Evolutionary conservation across 73 alveolate species (phyloP), one percentile per base, ranked within the genome.

Genomic region (Paramecium primaurelia): DNA sequence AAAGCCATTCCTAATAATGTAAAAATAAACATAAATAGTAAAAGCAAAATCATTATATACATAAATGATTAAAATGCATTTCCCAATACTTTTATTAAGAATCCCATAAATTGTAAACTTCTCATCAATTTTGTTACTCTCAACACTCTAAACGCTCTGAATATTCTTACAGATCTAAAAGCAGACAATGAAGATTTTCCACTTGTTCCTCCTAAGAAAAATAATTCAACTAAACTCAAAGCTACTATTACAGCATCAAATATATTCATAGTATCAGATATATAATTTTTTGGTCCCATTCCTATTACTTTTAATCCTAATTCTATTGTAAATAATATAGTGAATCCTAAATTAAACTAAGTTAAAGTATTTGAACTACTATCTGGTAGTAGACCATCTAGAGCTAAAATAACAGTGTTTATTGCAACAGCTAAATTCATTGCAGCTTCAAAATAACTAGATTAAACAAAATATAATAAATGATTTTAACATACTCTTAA

Each of bases 351-450:
- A 88, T 97, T 97, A 32, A 96, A 83, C 2, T 32, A 22, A 38
- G 42, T 26, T 3, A 95, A 84, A 44, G 94, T n/a, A 36, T 36
- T 22, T 7, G 86, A 69, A 7, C 60, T 16, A 10, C 58, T 22
- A 22, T 89, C 92, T 22, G 94, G 75, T 14, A 89, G 71, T 6
- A 89, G 18, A 12, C 94, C 94, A 71, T 89, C 91, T 4, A 98
- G 42, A 18, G 99, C 98, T 92, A 98, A 92, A 34, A 95, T 93
- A 1, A 98, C 95, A 1, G 99, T 96, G 69, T 98, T 98, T 3
- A 95, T 45, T 2, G 96, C 71, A 4, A 97, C 99, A 9, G 97
- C 96, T 2, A 92, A 22, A 42, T 96, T 95, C 98, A 95, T 95
- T 22, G 92, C 75, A 22, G 49, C 91, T 47, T 45, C 71, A 42